Evolutionary conservation across 345 rosid species (phyloP), one percentile per base, ranked within the genome.

Genomic region (Erodium maritimum): DNA sequence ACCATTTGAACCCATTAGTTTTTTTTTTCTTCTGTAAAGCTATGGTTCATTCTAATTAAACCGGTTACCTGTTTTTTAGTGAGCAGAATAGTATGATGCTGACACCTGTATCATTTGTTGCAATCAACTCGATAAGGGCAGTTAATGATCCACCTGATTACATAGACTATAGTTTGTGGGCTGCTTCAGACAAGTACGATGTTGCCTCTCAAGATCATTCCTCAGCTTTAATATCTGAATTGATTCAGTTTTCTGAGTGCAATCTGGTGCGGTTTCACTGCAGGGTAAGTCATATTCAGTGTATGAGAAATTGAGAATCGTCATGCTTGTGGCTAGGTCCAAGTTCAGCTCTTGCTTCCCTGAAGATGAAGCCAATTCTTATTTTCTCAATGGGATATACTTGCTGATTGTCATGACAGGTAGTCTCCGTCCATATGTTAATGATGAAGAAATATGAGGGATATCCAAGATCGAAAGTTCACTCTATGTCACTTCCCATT

Each of bases 101-200:
- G 69, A 73, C 79, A 48, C 71, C 87, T 23, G 74, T 70, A 52
- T 84, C 95, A 10, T 81, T 76, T 71, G 69, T 91, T 65, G 73
- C 63, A 55, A 60, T 83, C 52, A 83, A 91, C 65, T 77, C 75
- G 54, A 58, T 63, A 58, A 71, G 67, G 72, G 59, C 63, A 61
- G 57, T 62, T 46, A 62, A 69, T 66, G 69, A 75, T 65, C 81
- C 46, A 8, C 19, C 5, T 22, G 33, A 50, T 54, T 65, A 69
- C 5, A 60, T 56, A 33, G 66, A 50, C 51, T 50, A 61, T 61
- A 59, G 61, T 34, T 29, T 48, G n/a, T 55, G 8, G 64, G 64
- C 67, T 66, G 45, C 65, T 61, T 55, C 69, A 5, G 33, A 59
- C 50, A 22, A 50, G 14, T 54, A 68, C 50, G 52, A 56, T 55